Percentiles rank a stretch among this genome's conserved stretches.
Evolutionary conservation across 768 basidiomycete species (phyloP).

Genomic region (Nidularia pulvinata): DNA sequence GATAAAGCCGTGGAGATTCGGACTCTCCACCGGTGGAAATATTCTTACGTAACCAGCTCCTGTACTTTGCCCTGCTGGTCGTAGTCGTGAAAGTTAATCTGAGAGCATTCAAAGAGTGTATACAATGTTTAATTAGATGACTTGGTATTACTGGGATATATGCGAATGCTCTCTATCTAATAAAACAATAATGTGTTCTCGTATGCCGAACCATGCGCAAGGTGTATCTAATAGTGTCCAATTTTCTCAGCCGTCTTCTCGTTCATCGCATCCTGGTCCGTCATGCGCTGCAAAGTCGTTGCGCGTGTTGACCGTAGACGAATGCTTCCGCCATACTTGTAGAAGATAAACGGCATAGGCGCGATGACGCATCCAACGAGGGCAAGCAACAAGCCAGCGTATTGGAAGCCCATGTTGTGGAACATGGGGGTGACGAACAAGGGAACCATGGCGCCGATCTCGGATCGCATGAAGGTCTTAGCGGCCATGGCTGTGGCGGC

Average conservation of each 20-base stretch:
- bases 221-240: no score
- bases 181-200: no score
- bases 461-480: constrained; percentile 37
- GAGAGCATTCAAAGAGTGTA: no score
- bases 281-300: not conserved
- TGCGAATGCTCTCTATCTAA: no score
- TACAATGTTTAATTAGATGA: no score
- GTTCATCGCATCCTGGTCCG: not conserved
- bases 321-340: constrained; percentile 36
- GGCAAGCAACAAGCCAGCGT: constrained; percentile 32
- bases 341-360: constrained; percentile 41
- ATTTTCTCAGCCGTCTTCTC: not conserved
- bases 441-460: constrained; percentile 32
- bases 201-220: no score
- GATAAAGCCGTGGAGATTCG: no score
- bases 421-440: constrained; percentile 41
- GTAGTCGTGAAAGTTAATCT: no score
- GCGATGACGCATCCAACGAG: constrained; percentile 25
- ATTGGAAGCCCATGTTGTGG: constrained; percentile 37
- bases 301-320: constrained; percentile 13
- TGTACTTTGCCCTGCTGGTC: no score
- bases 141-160: no score
- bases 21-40: no score
- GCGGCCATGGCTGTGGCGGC: constrained; percentile 46
- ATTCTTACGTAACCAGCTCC: no score